These are phyloP conservation scores for Mrakia frigida DNA, from an alignment of 768 basidiomycete species.

Conservation along the genomic window DNA sequence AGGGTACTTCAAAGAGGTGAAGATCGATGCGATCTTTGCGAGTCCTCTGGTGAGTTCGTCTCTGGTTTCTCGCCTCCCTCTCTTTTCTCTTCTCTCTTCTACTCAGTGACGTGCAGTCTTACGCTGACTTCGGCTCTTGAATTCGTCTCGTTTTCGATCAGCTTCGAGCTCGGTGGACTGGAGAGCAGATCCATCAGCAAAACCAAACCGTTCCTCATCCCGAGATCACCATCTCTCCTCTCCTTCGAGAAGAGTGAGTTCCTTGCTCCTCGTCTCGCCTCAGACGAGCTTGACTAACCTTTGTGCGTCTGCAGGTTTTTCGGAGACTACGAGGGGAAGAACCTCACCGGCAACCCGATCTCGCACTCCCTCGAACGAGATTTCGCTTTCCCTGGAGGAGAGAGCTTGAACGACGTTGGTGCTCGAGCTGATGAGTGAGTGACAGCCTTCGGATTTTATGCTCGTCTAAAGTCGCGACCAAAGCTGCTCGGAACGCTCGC, in stretches of 20 bases:
- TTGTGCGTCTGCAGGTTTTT: not conserved
- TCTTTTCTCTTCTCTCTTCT: slow-evolving; percentile 53
- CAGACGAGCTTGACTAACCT: not conserved
- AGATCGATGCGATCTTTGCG: slow-evolving; percentile 57
- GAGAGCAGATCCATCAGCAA: slow-evolving; percentile 39
- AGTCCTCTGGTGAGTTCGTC: slow-evolving; percentile 65
- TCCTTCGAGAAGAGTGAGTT: slow-evolving; percentile 57
- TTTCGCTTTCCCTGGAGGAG: slow-evolving; percentile 59
- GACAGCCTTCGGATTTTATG: too few relatives aligned
- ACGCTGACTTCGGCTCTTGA: too few relatives aligned
- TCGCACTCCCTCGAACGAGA: slow-evolving; percentile 22
- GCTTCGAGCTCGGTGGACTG: slow-evolving; percentile 32
- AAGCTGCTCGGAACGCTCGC: too few relatives aligned
- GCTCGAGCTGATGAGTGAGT: slow-evolving; percentile 49
- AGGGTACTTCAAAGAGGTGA: slow-evolving; percentile 50
- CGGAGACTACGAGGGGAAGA: slow-evolving; percentile 56
- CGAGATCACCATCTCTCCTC: slow-evolving; percentile 50
- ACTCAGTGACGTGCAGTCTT: too few relatives aligned
- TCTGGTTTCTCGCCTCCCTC: not conserved
- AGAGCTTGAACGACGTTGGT: slow-evolving; percentile 62
- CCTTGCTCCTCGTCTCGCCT: slow-evolving; percentile 38
- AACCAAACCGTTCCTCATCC: slow-evolving; percentile 52
- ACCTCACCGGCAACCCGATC: not conserved
- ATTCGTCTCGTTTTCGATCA: not conserved
- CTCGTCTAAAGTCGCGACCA: too few relatives aligned